Evolutionary conservation across 2,329 filamentous ascomycete species (phyloP), one percentile per base, ranked within the genome.

Genomic region (Botrytis aclada): DNA sequence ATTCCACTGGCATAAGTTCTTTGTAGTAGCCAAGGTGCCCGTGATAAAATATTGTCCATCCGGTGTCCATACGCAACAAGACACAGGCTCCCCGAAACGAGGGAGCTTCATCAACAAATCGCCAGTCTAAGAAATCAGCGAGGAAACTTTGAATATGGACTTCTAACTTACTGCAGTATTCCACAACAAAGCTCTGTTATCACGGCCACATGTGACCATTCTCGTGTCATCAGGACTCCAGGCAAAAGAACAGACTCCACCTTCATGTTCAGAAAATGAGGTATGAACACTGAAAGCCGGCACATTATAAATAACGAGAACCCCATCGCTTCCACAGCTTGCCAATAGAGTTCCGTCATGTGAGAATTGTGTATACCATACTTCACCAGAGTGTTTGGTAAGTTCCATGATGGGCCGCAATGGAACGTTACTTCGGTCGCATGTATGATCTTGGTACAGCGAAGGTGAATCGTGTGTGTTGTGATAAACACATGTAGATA

Each of bases 171-270:
- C 92, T 77, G 86, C 84, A 25, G 87, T 84, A 81, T 94, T 89
- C 92, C 93, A 97, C 75, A 97, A 82, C 51, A 91, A 88, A 1
- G 93, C 94, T 75, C 87, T 87, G 63, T 87, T 88, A 79, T 97
- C 93, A 76, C 89, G 87, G 25, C 89, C 92, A 81, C 95, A 98
- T 25, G 92, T 95, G 56, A 98, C 89, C 47, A 99, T 86, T 83
- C 93, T 93, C 1, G 88, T 87, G 82, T 97, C 93, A 81, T 99
- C 94, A 8, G 95, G 96, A 80, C 95, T 98, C 93, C 96, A 99
- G 1, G 93, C 87, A 6, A 97, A 83, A 78, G 95, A 94, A 32
- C 92, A 91, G 20, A 98, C 91, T 1, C 93, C 92, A 4, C 84
- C 84, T 1, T 88, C 86, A 77, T 97, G 93, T 6, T 91, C 89